These are phyloP conservation scores for Teunomyces panamensis DNA, from an alignment of 805 yeast genomes.

Conservation along the genomic window DNA sequence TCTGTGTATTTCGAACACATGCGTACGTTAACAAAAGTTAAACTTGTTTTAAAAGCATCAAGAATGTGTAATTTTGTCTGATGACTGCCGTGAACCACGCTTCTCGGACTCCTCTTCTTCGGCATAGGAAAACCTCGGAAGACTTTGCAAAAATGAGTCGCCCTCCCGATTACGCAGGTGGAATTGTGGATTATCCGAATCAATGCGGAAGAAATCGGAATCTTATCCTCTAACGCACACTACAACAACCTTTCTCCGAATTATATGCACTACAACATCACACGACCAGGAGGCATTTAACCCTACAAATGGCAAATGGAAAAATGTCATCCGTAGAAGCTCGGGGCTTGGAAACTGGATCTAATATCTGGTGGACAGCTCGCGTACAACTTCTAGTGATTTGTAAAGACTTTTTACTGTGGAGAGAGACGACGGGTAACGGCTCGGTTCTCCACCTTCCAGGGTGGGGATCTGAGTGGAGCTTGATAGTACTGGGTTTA, in stretches of 20 bases:
- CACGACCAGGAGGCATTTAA: not conserved
- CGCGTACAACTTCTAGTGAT: not conserved
- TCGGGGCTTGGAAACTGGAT: not conserved
- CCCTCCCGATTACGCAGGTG: conserved; percentile 1
- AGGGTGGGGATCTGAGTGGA: not conserved
- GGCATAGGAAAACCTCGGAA: conserved; percentile 5
- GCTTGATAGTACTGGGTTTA: not conserved
- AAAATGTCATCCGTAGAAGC: conserved; percentile 1
- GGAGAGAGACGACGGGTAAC: not conserved
- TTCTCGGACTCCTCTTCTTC: conserved; percentile 1
- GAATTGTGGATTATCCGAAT: not conserved
- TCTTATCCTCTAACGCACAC: not conserved
- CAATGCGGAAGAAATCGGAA: conserved; percentile 1
- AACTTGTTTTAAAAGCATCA: not conserved
- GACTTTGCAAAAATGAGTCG: conserved; percentile 2
- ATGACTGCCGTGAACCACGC: too few species aligned
- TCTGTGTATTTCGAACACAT: too few species aligned
- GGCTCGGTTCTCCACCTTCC: conserved; percentile 1
- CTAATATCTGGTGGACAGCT: not conserved
- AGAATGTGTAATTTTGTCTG: not conserved
- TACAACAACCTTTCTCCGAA: not conserved
- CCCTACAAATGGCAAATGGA: conserved; percentile 1
- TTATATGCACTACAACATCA: conserved; percentile 2
- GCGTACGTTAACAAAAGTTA: too few species aligned
- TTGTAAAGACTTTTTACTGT: not conserved